Conservation (phyloP, 2,329 filamentous ascomycete genomes). For the Apiospora sp. region DNA sequence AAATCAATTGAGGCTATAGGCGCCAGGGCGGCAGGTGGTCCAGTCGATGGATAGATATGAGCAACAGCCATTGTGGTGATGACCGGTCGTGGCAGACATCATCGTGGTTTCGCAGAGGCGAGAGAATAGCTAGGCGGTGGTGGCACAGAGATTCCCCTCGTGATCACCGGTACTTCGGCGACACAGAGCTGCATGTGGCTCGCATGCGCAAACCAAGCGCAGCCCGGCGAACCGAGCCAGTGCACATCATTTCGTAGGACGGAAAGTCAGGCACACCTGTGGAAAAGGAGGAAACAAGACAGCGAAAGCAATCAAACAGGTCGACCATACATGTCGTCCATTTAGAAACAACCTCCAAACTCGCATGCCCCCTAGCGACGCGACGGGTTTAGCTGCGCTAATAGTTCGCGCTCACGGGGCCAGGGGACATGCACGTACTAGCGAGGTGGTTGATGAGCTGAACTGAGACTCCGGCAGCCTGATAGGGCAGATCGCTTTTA, state of each 20-base stretch:
- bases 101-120: background rate
- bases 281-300: background rate
- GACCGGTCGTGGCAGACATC: background rate
- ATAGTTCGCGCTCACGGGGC: background rate
- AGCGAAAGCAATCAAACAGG: background rate
- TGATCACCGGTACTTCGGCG: background rate
- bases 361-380: background rate
- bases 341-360: background rate
- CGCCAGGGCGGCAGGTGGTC: background rate
- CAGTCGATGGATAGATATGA: background rate
- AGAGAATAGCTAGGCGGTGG: background rate
- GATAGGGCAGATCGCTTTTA: background rate
- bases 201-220: background rate
- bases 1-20: background rate
- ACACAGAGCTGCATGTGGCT: background rate
- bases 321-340: conserved; percentile 7
- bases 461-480: background rate
- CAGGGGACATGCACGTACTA: background rate
- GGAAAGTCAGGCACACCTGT: background rate
- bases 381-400: background rate
- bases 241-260: background rate
- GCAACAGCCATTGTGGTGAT: background rate
- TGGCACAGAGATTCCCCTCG: background rate
- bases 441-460: background rate
- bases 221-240: background rate